phyloP scores from a whole-genome alignment of 1,139 yeast genomes.

The Tardiomyces depauwii region DNA sequence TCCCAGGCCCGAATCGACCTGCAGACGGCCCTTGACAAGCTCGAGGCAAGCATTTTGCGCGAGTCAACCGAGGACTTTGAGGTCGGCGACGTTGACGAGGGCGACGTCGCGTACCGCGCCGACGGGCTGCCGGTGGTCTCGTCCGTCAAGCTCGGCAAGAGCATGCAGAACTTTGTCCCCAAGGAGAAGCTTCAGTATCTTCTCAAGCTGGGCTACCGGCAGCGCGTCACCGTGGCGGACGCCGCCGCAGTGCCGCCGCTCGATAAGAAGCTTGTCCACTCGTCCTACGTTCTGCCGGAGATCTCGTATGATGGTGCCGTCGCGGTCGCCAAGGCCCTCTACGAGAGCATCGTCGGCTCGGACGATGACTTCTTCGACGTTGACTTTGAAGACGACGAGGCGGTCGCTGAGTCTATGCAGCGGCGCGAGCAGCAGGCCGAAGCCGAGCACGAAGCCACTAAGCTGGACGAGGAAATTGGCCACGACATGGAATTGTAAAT shows the following conservation, averaged over 20 bases:
- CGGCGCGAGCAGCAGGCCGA: not conserved
- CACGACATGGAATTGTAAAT: conserved; percentile 16
- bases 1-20: conserved; percentile 60
- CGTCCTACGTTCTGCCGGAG: conserved; percentile 30
- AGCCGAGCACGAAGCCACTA: conserved; percentile 1
- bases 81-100: conserved; percentile 41
- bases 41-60: conserved; percentile 70
- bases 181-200: conserved; percentile 66
- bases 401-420: conserved; percentile 18
- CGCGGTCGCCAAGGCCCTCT: conserved; percentile 67
- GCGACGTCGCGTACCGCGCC: conserved; percentile 42
- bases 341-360: conserved; percentile 72
- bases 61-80: conserved; percentile 53
- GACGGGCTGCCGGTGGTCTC: conserved; percentile 62
- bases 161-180: conserved; percentile 75
- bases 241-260: conserved; percentile 52
- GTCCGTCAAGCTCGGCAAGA: conserved; percentile 77
- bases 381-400: conserved; percentile 92
- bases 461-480: conserved; percentile 16
- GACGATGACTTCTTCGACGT: conserved; percentile 94
- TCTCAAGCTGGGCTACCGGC: conserved; percentile 73
- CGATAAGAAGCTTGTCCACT: conserved; percentile 6
- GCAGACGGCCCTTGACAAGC: conserved; percentile 66
- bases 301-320: conserved; percentile 85
- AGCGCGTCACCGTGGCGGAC: conserved; percentile 38